Conservation (phyloP, 306 rosid species). For the Abrus pulchellus region DNA sequence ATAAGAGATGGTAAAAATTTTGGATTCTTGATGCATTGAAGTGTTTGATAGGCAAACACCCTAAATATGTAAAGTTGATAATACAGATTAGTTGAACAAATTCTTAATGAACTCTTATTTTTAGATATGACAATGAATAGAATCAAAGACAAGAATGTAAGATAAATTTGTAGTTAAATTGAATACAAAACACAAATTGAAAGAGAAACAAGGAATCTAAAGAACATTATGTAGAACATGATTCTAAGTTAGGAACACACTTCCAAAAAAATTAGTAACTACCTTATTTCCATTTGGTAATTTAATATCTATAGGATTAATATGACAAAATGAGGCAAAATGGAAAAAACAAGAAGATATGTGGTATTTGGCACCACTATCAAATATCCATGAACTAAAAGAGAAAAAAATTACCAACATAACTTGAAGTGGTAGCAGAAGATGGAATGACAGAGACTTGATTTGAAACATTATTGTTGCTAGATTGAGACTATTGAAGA, state of each 20-base stretch:
- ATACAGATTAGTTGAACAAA: neutral
- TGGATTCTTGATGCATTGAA: neutral
- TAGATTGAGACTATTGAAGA: too few species aligned
- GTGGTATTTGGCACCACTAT: too few species aligned
- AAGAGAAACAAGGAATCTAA: neutral
- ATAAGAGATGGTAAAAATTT: neutral
- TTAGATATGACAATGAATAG: neutral
- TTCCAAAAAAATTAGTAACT: too few species aligned
- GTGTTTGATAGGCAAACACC: neutral
- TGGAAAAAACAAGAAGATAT: too few species aligned
- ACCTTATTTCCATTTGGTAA: too few species aligned
- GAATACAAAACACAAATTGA: neutral
- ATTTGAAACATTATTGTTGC: too few species aligned
- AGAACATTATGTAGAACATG: neutral
- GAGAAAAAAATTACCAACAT: too few species aligned
- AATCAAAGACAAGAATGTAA: neutral
- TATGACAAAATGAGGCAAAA: neutral
- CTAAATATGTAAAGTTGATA: neutral
- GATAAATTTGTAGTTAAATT: neutral
- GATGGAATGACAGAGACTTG: too few species aligned
- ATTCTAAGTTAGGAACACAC: slow-evolving; percentile 42
- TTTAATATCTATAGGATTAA: too few species aligned
- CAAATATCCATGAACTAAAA: too few species aligned
- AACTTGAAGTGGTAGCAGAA: too few species aligned
- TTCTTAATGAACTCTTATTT: neutral